These are phyloP conservation scores for Phylloporus arenicola DNA, from an alignment of 768 basidiomycete species.

Conservation along the genomic window DNA sequence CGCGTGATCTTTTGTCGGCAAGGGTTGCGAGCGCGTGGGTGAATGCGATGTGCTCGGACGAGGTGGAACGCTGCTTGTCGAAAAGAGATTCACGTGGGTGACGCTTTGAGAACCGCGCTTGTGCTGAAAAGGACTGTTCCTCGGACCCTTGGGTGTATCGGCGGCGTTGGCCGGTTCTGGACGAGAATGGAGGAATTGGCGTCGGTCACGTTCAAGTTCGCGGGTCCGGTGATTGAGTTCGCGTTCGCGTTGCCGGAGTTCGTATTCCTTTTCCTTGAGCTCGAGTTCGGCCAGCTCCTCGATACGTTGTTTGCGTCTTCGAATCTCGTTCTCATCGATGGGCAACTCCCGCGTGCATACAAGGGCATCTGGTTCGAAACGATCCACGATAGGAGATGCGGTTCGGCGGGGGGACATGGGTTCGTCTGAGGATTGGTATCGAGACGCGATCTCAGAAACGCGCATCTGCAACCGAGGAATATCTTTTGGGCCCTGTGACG, in stretches of 20 bases:
- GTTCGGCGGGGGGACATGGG: slow-evolving; percentile 39
- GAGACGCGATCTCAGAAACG: slow-evolving; percentile 58
- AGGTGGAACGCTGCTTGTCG: slow-evolving; percentile 8
- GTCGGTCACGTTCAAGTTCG: slow-evolving; percentile 55
- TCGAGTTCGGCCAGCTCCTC: slow-evolving; percentile 51
- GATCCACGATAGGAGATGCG: slow-evolving; percentile 31
- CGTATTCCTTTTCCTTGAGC: slow-evolving; percentile 49
- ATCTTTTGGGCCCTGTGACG: slow-evolving; percentile 55
- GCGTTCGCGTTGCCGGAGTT: slow-evolving; percentile 47
- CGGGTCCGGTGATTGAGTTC: slow-evolving; percentile 49
- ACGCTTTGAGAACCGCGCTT: slow-evolving; percentile 28
- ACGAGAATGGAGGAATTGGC: slow-evolving; percentile 35
- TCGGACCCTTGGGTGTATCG: slow-evolving; percentile 28
- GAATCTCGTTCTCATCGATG: slow-evolving; percentile 22
- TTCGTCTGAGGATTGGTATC: slow-evolving; percentile 47
- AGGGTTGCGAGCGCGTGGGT: slow-evolving; percentile 24
- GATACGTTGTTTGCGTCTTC: slow-evolving; percentile 36
- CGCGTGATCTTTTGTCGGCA: slow-evolving; percentile 41
- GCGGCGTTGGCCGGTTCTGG: slow-evolving; percentile 21
- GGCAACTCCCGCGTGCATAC: slow-evolving; percentile 14
- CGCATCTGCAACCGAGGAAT: slow-evolving; percentile 59
- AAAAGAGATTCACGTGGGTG: slow-evolving; percentile 23
- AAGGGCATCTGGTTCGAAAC: slow-evolving; percentile 25
- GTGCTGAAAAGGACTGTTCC: slow-evolving; percentile 20
- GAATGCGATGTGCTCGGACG: slow-evolving; percentile 27